Percentiles rank a stretch among this genome's conserved stretches.
phyloP scores from a whole-genome alignment of 1,284 basidiomycete genomes.

The Waitea zeae region DNA sequence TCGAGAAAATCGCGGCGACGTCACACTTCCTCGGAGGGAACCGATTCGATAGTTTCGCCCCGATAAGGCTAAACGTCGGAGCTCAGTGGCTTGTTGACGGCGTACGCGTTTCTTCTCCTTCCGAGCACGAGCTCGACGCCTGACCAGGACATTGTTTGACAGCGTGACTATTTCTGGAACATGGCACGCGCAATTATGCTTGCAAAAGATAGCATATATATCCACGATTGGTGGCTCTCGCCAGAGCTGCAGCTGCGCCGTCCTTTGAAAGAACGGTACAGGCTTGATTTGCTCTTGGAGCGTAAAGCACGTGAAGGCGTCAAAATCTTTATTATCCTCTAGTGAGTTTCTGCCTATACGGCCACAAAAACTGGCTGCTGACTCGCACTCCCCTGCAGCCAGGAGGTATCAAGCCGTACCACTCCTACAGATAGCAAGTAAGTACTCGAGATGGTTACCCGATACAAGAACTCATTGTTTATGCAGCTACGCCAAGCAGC shows the following conservation, averaged over 20 bases:
- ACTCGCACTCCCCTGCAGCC: conserved; percentile 31
- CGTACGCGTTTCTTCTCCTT: conserved; percentile 41
- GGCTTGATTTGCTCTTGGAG: conserved; percentile 78
- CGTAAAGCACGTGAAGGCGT: conserved; percentile 93
- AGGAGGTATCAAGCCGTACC: conserved; percentile 94
- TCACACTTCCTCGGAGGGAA: conserved; percentile 75
- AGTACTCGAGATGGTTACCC: conserved; percentile 11
- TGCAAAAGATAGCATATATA: conserved; percentile 84
- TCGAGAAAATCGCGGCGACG: conserved; percentile 68
- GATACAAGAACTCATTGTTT: conserved; percentile 9
- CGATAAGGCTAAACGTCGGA: conserved; percentile 83
- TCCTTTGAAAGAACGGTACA: conserved; percentile 74
- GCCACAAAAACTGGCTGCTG: too few species aligned
- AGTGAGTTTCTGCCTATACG: conserved; percentile 41
- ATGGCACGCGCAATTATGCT: conserved; percentile 85
- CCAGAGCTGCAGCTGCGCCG: conserved; percentile 73
- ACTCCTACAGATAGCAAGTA: conserved; percentile 87
- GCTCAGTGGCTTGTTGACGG: conserved; percentile 99
- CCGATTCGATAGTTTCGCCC: conserved; percentile 89
- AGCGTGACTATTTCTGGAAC: conserved; percentile 97
- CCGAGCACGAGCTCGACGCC: too few species aligned
- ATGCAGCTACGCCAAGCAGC: conserved; percentile 75
- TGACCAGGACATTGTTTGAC: too few species aligned
- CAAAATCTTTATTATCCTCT: conserved; percentile 91
- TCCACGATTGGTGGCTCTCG: conserved; percentile 31